Conservation (phyloP, 2,329 filamentous ascomycete genomes). For the Colletotrichum brevisporum region DNA sequence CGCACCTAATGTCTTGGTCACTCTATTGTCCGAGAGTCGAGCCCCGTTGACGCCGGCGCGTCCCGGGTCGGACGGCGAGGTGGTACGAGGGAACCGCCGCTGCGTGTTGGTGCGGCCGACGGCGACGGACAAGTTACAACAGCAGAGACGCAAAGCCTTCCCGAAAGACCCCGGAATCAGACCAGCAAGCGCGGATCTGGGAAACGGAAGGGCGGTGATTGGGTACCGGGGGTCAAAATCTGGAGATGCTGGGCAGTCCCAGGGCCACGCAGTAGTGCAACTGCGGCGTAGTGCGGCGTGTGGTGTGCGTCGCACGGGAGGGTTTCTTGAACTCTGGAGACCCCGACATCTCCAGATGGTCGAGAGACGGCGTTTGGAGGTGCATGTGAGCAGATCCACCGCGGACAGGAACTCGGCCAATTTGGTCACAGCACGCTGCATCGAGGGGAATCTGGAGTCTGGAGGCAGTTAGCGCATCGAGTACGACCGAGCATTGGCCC, state of each 20-base stretch:
- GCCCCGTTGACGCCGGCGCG: conserved; percentile 18
- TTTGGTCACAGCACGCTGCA: conserved; percentile 37
- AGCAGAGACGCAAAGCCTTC: conserved; percentile 1
- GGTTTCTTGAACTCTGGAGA: conserved; percentile 24
- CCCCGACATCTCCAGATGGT: conserved; percentile 24
- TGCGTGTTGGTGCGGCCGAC: no score
- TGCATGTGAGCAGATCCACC: conserved; percentile 33
- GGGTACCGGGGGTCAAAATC: conserved; percentile 23
- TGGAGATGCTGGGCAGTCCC: conserved; percentile 19
- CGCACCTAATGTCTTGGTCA: neutral
- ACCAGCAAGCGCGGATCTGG: conserved; percentile 28
- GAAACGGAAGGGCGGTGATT: conserved; percentile 4
- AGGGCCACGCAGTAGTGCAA: no score
- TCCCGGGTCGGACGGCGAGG: conserved; percentile 20
- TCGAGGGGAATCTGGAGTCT: conserved; percentile 29
- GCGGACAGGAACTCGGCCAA: conserved; percentile 41
- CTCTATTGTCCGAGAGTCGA: neutral
- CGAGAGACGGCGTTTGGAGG: conserved; percentile 16
- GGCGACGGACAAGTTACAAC: neutral
- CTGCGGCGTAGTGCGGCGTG: no score
- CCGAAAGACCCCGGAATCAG: conserved; percentile 29
- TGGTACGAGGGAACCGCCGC: conserved; percentile 20
- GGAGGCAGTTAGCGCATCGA: conserved; percentile 42
- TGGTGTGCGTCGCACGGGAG: neutral
- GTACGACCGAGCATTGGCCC: conserved; percentile 49